Percentiles rank a stretch among this genome's conserved stretches.
Evolutionary conservation across 2,329 filamentous ascomycete genomes (phyloP).

Genomic region (Scytalidium sp.): DNA sequence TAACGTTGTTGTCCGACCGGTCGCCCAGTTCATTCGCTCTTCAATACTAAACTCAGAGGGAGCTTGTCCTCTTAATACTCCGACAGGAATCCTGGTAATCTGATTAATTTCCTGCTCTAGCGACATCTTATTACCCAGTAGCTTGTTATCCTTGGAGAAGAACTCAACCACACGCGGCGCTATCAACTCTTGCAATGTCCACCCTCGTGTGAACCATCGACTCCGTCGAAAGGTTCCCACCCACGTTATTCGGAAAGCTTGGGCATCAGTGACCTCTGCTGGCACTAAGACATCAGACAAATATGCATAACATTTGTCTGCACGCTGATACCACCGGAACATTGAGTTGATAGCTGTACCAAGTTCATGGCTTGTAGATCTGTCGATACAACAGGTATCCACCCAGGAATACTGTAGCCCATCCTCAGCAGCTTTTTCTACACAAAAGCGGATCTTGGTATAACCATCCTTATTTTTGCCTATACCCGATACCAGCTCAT

Average conservation of each 20-base stretch:
- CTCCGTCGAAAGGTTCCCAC: slow-evolving; percentile 7
- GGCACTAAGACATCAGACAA: slow-evolving; percentile 9
- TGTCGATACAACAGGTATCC: slow-evolving; percentile 15
- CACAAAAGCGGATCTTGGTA: slow-evolving; percentile 10
- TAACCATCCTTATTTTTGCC: slow-evolving; percentile 10
- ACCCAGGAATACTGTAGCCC: slow-evolving; percentile 2
- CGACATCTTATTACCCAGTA: slow-evolving; percentile 8
- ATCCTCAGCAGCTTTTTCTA: slow-evolving; percentile 8
- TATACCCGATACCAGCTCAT: slow-evolving; percentile 6
- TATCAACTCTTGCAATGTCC: too few relatives aligned
- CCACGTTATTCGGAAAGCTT: slow-evolving; percentile 7
- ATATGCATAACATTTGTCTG: slow-evolving; percentile 15
- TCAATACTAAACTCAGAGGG: slow-evolving; percentile 9
- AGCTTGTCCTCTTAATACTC: slow-evolving; percentile 3
- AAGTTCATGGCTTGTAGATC: slow-evolving; percentile 9
- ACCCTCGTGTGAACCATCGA: too few relatives aligned
- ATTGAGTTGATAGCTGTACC: slow-evolving; percentile 12
- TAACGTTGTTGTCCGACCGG: slow-evolving; percentile 29
- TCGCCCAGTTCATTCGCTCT: slow-evolving; percentile 35
- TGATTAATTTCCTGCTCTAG: slow-evolving; percentile 10
- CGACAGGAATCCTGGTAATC: slow-evolving; percentile 11
- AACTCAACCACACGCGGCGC: slow-evolving; percentile 10
- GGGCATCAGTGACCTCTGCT: slow-evolving; percentile 2
- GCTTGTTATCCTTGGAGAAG: slow-evolving; percentile 12
- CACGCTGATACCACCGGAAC: slow-evolving; percentile 8